Evolutionary conservation across 2,329 filamentous ascomycete genomes (phyloP), one percentile per base, ranked within the genome.

Genomic region (Colletotrichum magnum): DNA sequence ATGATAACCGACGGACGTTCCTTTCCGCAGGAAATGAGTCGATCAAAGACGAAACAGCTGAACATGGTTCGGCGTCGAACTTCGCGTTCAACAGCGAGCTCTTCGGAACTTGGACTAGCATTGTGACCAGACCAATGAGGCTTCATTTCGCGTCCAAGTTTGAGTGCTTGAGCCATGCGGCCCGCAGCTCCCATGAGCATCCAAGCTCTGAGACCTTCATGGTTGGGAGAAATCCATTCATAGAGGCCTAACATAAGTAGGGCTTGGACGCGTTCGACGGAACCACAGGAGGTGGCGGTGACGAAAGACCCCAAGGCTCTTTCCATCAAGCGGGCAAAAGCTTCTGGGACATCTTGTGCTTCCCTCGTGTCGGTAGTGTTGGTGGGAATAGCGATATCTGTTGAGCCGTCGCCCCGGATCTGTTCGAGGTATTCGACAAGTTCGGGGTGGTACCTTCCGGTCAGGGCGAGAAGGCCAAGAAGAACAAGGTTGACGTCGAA

Each of bases 31-130:
- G 90, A 87, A 21, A 93, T 81, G 77, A 93, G 88, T 5, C 90
- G 87, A 76, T 94, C 92, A 74, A 94, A 83, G 60, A 93, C 89
- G 68, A 92, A 90, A 74, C 91, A 93, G 73, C 91, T 92, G 82
- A 91, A 94, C 82, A 93, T 92, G 0, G 91, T 93, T 10, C 92
- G 86, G 36, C 92, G 84, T 68, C 86, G 83, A 12, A 91, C 86
- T 76, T 94, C 92, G 67, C 88, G 73, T 60, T 71, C 65, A 64
- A 28, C 84, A 77, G 21, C 76, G 72, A 50, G 75, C 70, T 18
- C 74, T 72, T 64, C 61, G n/a, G 21, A 7, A 15, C 53, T 21
- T 7, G 47, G 2, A 39, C 12, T 21, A 67, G 79, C 66, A 16
- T 18, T 12, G 7, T 50, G 43, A 13, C 26, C 6, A 6, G 43